phyloP scores from a whole-genome alignment of 1,284 basidiomycete species.

The Ganoderma meredithae region DNA sequence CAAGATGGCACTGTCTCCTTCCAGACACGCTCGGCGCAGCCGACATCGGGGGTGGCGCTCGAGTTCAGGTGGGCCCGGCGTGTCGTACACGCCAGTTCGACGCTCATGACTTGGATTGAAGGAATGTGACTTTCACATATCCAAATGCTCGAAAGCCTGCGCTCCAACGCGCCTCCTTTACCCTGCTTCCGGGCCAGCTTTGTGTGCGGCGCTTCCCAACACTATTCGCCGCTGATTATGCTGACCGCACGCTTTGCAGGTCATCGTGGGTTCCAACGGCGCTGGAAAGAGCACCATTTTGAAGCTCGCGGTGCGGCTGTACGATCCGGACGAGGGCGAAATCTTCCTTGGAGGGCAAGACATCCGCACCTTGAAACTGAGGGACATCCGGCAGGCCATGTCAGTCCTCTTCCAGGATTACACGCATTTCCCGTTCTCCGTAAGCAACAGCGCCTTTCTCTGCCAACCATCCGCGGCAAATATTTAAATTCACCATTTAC shows the following conservation, averaged over 20 bases:
- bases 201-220: slow-evolving; percentile 48
- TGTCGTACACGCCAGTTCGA: not conserved
- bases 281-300: slow-evolving; percentile 82
- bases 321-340: slow-evolving; percentile 71
- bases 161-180: slow-evolving; percentile 71
- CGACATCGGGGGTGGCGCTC: slow-evolving; percentile 63
- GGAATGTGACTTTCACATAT: slow-evolving; percentile 73
- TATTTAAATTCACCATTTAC: not conserved
- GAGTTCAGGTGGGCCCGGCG: slow-evolving; percentile 62
- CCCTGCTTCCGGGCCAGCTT: slow-evolving; percentile 71
- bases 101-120: not conserved
- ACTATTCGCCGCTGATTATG: not conserved
- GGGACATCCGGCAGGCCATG: slow-evolving; percentile 68
- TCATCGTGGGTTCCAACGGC: slow-evolving; percentile 81
- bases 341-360: slow-evolving; percentile 72
- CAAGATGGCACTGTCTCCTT: slow-evolving; percentile 62
- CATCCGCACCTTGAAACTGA: slow-evolving; percentile 65
- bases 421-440: slow-evolving; percentile 77
- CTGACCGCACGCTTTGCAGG: not conserved
- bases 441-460: slow-evolving; percentile 41
- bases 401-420: slow-evolving; percentile 85
- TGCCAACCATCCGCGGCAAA: not conserved
- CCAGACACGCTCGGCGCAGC: slow-evolving; percentile 63
- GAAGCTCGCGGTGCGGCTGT: slow-evolving; percentile 74
- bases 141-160: slow-evolving; percentile 60